A percentile compares a stretch with the other conserved stretches of the same genome.
phyloP scores from a whole-genome alignment of 768 basidiomycete genomes.

The Rhizopogon vinicolor region DNA sequence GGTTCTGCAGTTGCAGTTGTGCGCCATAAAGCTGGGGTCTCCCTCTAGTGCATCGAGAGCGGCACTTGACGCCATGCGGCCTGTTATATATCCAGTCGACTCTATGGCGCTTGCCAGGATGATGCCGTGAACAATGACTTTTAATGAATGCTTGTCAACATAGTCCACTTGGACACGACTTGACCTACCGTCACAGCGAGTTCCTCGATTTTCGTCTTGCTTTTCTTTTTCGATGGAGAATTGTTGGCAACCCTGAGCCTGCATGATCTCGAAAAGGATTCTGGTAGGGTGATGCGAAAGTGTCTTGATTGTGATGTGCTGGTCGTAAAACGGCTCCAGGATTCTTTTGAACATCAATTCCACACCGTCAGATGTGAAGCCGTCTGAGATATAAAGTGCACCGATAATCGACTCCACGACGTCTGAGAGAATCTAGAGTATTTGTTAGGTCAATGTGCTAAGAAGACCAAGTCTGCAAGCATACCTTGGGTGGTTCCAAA shows the following conservation, averaged over 20 bases:
- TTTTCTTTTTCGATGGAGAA: constrained; percentile 58
- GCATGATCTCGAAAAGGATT: constrained; percentile 66
- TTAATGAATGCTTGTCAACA: constrained; percentile 10
- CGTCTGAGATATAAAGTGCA: constrained; percentile 74
- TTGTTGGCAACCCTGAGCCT: constrained; percentile 65
- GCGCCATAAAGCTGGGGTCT: constrained; percentile 55
- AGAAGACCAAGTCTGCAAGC: constrained; percentile 2
- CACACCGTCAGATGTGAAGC: constrained; percentile 56
- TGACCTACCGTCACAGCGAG: constrained; percentile 50
- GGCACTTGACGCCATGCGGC: constrained; percentile 54
- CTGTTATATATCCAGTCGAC: constrained; percentile 45
- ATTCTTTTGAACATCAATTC: constrained; percentile 63
- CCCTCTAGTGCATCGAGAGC: constrained; percentile 68
- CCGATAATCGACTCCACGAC: constrained; percentile 78
- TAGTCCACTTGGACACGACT: constrained; percentile 5
- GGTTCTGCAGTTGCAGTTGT: constrained; percentile 63
- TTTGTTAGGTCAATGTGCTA: constrained; percentile 3
- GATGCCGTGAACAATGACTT: constrained; percentile 67
- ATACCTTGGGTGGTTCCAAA: constrained; percentile 73
- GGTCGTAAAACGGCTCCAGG: constrained; percentile 75
- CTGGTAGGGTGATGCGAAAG: constrained; percentile 77
- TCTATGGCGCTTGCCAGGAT: constrained; percentile 58
- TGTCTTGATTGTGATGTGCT: constrained; percentile 67
- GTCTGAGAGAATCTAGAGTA: constrained; percentile 64
- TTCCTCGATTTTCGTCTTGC: constrained; percentile 25